Conservation (phyloP, 2,329 filamentous ascomycete species). For the Catunica adiposa region DNA sequence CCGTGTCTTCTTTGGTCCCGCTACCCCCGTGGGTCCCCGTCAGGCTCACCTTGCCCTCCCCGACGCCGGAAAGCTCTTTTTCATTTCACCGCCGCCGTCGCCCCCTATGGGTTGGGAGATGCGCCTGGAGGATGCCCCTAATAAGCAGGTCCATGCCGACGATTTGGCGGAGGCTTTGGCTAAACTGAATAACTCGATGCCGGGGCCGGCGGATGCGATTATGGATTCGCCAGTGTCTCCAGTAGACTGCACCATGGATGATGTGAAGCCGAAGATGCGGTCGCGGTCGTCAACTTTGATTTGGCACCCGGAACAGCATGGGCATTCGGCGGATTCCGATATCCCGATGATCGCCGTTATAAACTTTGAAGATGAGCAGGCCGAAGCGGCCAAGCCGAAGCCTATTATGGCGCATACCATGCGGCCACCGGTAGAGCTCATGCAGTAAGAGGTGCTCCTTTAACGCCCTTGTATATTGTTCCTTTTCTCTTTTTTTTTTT, state of each 20-base stretch:
- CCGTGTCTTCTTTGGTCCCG: slow-evolving; percentile 51
- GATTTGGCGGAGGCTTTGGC: slow-evolving; percentile 51
- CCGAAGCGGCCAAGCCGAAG: slow-evolving; percentile 25
- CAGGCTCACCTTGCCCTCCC: slow-evolving; percentile 48
- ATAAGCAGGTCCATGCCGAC: slow-evolving; percentile 52
- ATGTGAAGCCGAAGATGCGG: slow-evolving; percentile 22
- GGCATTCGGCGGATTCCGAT: slow-evolving; percentile 29
- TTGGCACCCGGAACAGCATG: slow-evolving; percentile 43
- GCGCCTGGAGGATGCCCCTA: slow-evolving; percentile 50
- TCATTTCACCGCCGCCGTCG: slow-evolving; percentile 52
- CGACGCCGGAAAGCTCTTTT: slow-evolving; percentile 55
- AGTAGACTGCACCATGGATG: slow-evolving; percentile 21
- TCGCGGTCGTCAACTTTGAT: slow-evolving; percentile 50
- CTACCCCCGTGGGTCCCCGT: slow-evolving; percentile 37
- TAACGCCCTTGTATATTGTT: neutral
- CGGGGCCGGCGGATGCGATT: slow-evolving; percentile 12
- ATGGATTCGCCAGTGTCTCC: slow-evolving; percentile 26
- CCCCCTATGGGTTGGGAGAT: slow-evolving; percentile 55
- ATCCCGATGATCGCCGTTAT: slow-evolving; percentile 51
- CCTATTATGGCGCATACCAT: slow-evolving; percentile 34
- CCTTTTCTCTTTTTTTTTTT: neutral
- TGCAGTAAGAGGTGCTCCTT: slow-evolving; percentile 26
- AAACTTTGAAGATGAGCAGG: slow-evolving; percentile 36
- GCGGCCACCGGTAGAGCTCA: slow-evolving; percentile 49
- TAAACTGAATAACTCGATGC: slow-evolving; percentile 36